Conservation (phyloP, 2,329 filamentous ascomycete genomes). For the Didymella pinodella region DNA sequence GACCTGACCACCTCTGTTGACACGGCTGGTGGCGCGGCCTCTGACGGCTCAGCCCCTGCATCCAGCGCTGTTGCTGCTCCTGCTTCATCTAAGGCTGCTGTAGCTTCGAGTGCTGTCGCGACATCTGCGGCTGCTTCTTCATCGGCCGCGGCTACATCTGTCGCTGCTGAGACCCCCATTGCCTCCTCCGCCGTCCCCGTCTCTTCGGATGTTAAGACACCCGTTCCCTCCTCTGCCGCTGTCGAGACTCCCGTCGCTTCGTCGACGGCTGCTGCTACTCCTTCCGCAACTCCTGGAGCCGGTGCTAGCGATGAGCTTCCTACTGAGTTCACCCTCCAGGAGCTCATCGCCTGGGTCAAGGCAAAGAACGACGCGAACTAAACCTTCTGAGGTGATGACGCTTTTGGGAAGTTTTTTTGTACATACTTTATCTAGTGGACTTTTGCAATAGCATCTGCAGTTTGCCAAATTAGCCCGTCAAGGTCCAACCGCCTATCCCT, state of each 20-base stretch:
- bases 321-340: slow-evolving; percentile 37
- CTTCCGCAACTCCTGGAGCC: slow-evolving; percentile 21
- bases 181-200: slow-evolving; percentile 10
- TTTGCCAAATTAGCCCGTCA: not conserved
- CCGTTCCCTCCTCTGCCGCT: slow-evolving; percentile 15
- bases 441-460: not conserved
- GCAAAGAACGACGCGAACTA: slow-evolving; percentile 27
- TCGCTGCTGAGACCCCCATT: slow-evolving; percentile 14
- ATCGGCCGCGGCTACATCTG: slow-evolving; percentile 5
- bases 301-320: slow-evolving; percentile 29
- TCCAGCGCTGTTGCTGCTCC: slow-evolving; percentile 19
- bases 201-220: slow-evolving; percentile 8
- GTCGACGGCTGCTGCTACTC: slow-evolving; percentile 12
- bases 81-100: slow-evolving; percentile 18
- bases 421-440: slow-evolving; percentile 16
- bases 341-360: slow-evolving; percentile 41
- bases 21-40: slow-evolving; percentile 26
- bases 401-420: slow-evolving; percentile 23
- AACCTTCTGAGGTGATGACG: not conserved
- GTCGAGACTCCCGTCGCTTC: slow-evolving; percentile 21
- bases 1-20: slow-evolving; percentile 45
- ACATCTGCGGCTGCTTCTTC: slow-evolving; percentile 11
- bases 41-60: slow-evolving; percentile 16
- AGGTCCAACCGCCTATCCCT: not conserved
- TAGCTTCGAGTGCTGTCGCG: slow-evolving; percentile 13